Evolutionary conservation across 768 basidiomycete genomes (phyloP).

Genomic region (Guyanaporus albipodus): DNA sequence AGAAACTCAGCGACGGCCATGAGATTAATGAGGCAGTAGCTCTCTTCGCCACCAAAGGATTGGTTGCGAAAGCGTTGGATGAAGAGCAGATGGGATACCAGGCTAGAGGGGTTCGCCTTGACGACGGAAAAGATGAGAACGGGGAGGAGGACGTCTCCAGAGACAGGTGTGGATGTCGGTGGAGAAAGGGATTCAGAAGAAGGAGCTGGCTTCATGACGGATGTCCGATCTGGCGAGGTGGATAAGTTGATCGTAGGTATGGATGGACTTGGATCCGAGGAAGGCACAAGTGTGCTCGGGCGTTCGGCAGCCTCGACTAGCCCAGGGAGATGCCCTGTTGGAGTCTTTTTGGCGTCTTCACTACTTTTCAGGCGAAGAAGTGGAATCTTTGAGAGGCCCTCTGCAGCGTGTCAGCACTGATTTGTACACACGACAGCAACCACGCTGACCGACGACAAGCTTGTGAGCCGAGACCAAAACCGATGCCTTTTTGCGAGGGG

Average conservation of each 20-base stretch:
- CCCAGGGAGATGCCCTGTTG: background rate
- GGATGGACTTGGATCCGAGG: conserved; percentile 5
- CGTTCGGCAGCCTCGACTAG: background rate
- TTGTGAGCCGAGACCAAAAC: conserved; percentile 83
- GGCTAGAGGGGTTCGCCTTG: conserved; percentile 81
- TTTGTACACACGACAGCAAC: background rate
- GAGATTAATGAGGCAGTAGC: conserved; percentile 90
- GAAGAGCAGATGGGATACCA: conserved; percentile 53
- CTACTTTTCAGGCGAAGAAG: conserved; percentile 72
- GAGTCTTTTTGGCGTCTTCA: conserved; percentile 21
- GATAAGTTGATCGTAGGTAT: conserved; percentile 8
- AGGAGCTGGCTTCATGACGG: conserved; percentile 3
- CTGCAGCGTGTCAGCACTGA: conserved; percentile 34
- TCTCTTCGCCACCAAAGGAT: conserved; percentile 59
- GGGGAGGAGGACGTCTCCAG: conserved; percentile 88
- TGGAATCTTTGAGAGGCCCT: conserved; percentile 71
- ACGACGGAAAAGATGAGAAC: conserved; percentile 93
- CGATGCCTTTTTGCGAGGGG: conserved; percentile 76
- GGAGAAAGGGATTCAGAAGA: conserved; percentile 9
- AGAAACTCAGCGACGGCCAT: conserved; percentile 95
- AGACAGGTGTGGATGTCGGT: conserved; percentile 48
- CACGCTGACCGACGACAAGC: conserved; percentile 65
- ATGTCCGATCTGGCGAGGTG: conserved; percentile 1
- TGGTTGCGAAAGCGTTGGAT: conserved; percentile 32
- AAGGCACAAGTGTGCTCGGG: background rate